Conservation (phyloP, 306 rosid genomes). For the Vigna unguiculata region DNA sequence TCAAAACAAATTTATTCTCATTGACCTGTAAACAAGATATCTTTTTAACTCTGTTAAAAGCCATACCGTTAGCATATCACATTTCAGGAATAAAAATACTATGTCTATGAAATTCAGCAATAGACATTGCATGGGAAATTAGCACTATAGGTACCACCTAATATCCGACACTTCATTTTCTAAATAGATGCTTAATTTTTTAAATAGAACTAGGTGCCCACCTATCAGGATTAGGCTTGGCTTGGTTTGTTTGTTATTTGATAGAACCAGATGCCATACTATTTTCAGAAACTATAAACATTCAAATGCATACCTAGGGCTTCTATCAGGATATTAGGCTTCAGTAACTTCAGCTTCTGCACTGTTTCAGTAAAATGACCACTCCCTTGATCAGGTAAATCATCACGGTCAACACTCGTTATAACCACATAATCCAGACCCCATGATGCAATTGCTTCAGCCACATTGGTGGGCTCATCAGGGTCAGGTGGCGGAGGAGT, state of each 20-base stretch:
- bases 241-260: constrained; percentile 17
- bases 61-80: constrained; percentile 8
- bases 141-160: constrained; percentile 1
- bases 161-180: constrained; percentile 20
- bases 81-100: not conserved
- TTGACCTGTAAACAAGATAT: not conserved
- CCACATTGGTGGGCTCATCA: constrained; percentile 93
- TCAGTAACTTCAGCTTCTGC: constrained; percentile 80
- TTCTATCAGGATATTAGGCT: constrained; percentile 93
- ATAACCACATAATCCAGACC: constrained; percentile 98
- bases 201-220: not conserved
- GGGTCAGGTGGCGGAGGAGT: constrained; percentile 98
- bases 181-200: constrained; percentile 12
- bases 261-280: constrained; percentile 7
- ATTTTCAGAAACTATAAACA: constrained; percentile 29
- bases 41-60: constrained; percentile 18
- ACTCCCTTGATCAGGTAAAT: constrained; percentile 96
- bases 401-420: constrained; percentile 98
- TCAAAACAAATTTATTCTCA: constrained; percentile 12
- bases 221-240: not conserved
- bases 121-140: constrained; percentile 22
- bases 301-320: constrained; percentile 71
- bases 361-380: constrained; percentile 96
- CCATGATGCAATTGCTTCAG: constrained; percentile 99
- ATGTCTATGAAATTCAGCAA: constrained; percentile 31